These are phyloP conservation scores for Emergomyces orientalis DNA, from an alignment of 2,329 filamentous ascomycete genomes.

Conservation along the genomic window DNA sequence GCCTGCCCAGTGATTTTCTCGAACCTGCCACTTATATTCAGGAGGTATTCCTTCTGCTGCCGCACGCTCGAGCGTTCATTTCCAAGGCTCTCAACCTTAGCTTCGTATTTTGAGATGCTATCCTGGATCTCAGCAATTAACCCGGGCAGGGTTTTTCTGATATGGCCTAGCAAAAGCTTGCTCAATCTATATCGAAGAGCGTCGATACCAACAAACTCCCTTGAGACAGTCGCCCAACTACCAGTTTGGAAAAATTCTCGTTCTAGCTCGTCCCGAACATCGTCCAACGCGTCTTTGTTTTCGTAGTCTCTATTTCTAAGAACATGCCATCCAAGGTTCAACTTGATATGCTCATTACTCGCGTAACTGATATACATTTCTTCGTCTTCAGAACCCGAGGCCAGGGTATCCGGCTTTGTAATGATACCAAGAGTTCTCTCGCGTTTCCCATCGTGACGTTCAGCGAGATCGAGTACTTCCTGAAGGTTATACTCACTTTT, in stretches of 20 bases:
- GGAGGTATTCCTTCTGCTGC: conserved; percentile 29
- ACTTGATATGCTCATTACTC: conserved; percentile 19
- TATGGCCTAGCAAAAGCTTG: conserved; percentile 21
- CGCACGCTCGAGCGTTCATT: conserved; percentile 20
- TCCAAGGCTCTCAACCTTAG: conserved; percentile 43
- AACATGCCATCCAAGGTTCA: conserved; percentile 25
- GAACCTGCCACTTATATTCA: conserved; percentile 33
- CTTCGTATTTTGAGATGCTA: conserved; percentile 25
- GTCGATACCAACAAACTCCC: conserved; percentile 17
- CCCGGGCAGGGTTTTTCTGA: conserved; percentile 20
- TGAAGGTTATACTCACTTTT: conserved; percentile 49
- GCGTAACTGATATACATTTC: conserved; percentile 19
- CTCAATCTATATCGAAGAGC: conserved; percentile 20
- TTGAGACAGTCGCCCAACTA: conserved; percentile 17
- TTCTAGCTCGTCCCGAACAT: conserved; percentile 19
- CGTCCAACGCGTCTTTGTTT: conserved; percentile 8
- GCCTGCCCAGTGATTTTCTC: conserved; percentile 28
- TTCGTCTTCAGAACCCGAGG: conserved; percentile 21
- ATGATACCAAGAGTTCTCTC: conserved; percentile 26
- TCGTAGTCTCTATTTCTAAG: conserved; percentile 20
- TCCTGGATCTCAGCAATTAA: conserved; percentile 23
- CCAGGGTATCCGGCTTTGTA: conserved; percentile 26
- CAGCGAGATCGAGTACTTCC: conserved; percentile 39
- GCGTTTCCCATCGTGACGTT: conserved; percentile 20
- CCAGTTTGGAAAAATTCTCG: conserved; percentile 18